These are phyloP conservation scores for Zymoseptoria tritici DNA, from an alignment of 2,329 filamentous ascomycete species.

Conservation along the genomic window DNA sequence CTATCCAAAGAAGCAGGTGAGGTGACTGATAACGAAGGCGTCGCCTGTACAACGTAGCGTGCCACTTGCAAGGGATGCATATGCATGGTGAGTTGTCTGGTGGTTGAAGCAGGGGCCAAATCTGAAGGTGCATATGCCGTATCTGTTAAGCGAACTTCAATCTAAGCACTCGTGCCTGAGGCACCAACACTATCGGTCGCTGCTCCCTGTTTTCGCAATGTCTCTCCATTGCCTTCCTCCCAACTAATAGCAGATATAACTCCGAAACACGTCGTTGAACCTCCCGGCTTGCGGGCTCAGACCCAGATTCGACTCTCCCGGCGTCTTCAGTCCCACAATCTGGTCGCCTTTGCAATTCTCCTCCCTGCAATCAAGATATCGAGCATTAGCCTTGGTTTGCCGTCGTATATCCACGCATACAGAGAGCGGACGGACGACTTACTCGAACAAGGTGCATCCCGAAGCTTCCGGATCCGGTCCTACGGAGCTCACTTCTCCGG, in stretches of 20 bases:
- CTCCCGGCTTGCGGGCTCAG: constrained; percentile 5
- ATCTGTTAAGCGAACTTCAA: neutral
- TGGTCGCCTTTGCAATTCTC: constrained; percentile 8
- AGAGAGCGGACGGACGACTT: neutral
- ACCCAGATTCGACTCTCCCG: constrained; percentile 8
- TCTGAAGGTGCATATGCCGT: neutral
- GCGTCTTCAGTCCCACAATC: constrained; percentile 4
- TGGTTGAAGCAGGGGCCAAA: neutral
- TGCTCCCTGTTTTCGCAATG: neutral
- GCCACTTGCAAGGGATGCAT: neutral
- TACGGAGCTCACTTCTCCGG: constrained; percentile 10
- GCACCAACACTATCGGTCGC: neutral
- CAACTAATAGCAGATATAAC: constrained; percentile 15
- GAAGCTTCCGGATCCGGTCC: constrained; percentile 11
- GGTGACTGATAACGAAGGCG: neutral
- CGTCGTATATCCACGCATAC: too few relatives aligned
- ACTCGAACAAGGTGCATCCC: constrained; percentile 16
- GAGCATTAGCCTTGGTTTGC: neutral
- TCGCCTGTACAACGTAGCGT: neutral
- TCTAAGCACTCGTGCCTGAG: neutral
- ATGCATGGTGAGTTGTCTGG: neutral
- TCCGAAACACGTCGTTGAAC: constrained; percentile 12
- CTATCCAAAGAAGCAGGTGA: neutral
- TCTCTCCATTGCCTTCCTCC: neutral
- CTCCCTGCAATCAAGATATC: constrained; percentile 4